Evolutionary conservation across 148 eudicot species (phyloP), one percentile per base, ranked within the genome.

Genomic region (Beta vulgaris): DNA sequence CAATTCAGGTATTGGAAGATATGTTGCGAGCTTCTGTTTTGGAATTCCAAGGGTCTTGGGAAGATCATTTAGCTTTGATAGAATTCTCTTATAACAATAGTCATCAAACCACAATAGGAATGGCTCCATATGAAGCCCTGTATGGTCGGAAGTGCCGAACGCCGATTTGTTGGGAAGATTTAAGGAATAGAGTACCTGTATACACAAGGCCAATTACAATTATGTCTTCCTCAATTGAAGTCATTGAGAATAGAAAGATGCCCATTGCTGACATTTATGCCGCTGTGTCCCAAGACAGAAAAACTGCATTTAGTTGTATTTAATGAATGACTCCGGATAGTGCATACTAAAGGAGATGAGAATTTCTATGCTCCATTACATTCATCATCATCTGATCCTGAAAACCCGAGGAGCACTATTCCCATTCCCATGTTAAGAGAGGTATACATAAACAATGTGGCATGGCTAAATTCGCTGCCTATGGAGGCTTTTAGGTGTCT

Each of bases 401-500:
- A 13, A 71, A 13, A 14, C 19, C 26, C 21, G 46, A 68, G 14
- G n/a, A n/a, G n/a, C n/a, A n/a, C 6, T n/a, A 58, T 14, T 28
- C 25, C 48, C 48, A 19, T 43, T 40, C 28, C 54, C 31, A 59
- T 34, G 37, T 25, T 75, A 43, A 75, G 36, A 26, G 29, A 12
- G 29, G 28, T 75, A 6, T 13, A 7, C 9, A 55, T 32, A 34
- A 48, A 68, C 49, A 60, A 61, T 46, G 60, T 23, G 16, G 37
- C 32, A 58, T 70, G 28, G 72, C 75, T 70, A 1, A 69, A 60
- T 4, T 54, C 28, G 0, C 67, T 67, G 15, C 68, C 73, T 7
- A 57, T 1, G 13, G 74, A 16, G 37, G 61, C 36, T 21, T 63
- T 71, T 19, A 44, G 29, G 23, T 2, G 58, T 42, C 80, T 71